These are phyloP conservation scores for Leishmania martiniquensis DNA, from an alignment of 208 protist species.

Conservation along the genomic window DNA sequence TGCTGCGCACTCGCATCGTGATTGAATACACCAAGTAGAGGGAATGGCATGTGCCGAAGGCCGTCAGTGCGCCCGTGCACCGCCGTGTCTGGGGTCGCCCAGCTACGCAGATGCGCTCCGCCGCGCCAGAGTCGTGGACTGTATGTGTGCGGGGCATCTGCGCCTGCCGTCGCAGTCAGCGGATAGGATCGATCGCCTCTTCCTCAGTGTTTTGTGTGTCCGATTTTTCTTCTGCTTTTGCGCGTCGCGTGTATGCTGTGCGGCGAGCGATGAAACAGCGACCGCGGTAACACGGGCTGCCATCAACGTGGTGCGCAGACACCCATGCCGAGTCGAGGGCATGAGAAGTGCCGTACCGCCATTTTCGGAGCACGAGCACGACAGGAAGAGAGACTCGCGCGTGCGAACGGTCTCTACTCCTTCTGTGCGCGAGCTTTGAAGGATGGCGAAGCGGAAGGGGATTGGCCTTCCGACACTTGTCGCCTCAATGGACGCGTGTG, in stretches of 20 bases:
- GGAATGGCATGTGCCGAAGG: neutral
- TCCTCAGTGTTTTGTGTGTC: neutral
- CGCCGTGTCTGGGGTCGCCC: neutral
- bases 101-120: neutral
- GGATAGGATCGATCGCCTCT: neutral
- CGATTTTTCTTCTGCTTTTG: neutral
- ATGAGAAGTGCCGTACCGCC: neutral
- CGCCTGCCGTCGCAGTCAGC: neutral
- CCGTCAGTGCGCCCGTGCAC: neutral
- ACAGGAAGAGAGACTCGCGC: neutral
- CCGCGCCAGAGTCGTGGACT: neutral
- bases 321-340: neutral
- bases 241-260: neutral
- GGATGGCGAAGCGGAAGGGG: neutral
- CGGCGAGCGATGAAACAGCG: neutral
- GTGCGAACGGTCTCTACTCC: neutral
- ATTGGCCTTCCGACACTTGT: neutral
- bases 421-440: neutral
- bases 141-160: neutral
- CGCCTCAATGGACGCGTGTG: neutral
- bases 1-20: slow-evolving; percentile 69
- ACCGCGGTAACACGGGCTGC: neutral
- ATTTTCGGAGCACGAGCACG: neutral
- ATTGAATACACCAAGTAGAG: slow-evolving; percentile 50
- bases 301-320: neutral